Evolutionary conservation across 306 rosid genomes (phyloP), one percentile per base, ranked within the genome.

Genomic region (Begonia fuchsioides): DNA sequence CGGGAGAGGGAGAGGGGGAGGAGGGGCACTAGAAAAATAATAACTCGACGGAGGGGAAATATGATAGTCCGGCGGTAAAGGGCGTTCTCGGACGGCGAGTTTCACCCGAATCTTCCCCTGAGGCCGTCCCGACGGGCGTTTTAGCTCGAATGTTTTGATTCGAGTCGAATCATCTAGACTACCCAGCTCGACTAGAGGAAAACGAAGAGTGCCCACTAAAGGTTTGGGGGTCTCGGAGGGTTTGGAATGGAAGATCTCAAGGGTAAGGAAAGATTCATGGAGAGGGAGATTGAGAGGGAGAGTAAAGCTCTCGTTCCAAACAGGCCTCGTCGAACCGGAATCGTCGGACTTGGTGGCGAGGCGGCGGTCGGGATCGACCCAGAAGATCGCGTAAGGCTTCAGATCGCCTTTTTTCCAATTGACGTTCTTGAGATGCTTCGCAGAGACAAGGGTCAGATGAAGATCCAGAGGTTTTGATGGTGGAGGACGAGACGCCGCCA

Each of bases 281-380:
- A 76, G 68, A 3, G 81, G 52, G 5, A 53, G 60, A 6, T 71
- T 12, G 61, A 86, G 76, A 0, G 95, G 82, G 48, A 86, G 77
- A 15, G 88, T 58, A 75, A 86, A 86, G 2, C 83, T 85, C 62
- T 86, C 96, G 77, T 86, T 86, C 93, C 96, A 86, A 50, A 81
- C 74, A 2, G 96, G 96, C 39, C 53, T 49, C 38, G 81, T 81
- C 3, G 69, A 67, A 7, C 96, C 93, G 16, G 86, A 69, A 38
- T 86, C 96, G 60, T 86, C 96, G 19, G 96, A 79, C 64, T 81
- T 81, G 32, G 93, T 81, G 60, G 93, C 96, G 11, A 86, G 85
- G 0, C 96, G 86, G 13, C 86, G 81, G 16, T 86, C 79, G 0
- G 88, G 83, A 54, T 86, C 88, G 20, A 81, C 63, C 88, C 93